phyloP scores from a whole-genome alignment of 371 early-diverging fungal genomes.

The Mortierella sp. region DNA sequence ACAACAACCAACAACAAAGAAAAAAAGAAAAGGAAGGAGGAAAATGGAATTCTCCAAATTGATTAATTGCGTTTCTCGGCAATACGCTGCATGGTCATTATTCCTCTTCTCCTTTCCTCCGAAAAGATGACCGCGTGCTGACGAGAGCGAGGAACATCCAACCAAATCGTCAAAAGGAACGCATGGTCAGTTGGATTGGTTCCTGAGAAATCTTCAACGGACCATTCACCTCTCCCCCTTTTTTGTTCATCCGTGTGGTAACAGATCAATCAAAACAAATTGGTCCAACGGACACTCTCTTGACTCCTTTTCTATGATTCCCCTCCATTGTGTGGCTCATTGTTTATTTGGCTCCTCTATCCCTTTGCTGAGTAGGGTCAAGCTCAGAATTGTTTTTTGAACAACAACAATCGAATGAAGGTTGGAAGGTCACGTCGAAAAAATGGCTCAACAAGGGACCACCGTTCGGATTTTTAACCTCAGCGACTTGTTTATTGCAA shows the following conservation, averaged over 20 bases:
- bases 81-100: neutral
- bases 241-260: neutral
- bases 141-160: neutral
- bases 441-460: neutral
- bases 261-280: neutral
- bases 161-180: neutral
- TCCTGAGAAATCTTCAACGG: neutral
- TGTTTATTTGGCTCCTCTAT: neutral
- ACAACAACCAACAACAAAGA: neutral
- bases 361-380: neutral
- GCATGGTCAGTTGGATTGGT: constrained; percentile 6
- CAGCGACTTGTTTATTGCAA: neutral
- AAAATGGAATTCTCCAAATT: neutral
- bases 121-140: neutral
- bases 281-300: neutral
- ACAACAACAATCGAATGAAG: neutral
- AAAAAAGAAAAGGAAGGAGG: neutral
- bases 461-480: neutral
- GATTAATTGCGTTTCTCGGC: constrained; percentile 5
- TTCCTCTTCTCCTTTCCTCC: neutral
- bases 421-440: constrained; percentile 1
- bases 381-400: neutral
- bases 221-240: neutral
- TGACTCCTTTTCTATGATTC: neutral
- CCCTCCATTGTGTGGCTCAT: neutral